phyloP scores from a whole-genome alignment of 106 monocot species.

The Acanthochlamys bracteata region DNA sequence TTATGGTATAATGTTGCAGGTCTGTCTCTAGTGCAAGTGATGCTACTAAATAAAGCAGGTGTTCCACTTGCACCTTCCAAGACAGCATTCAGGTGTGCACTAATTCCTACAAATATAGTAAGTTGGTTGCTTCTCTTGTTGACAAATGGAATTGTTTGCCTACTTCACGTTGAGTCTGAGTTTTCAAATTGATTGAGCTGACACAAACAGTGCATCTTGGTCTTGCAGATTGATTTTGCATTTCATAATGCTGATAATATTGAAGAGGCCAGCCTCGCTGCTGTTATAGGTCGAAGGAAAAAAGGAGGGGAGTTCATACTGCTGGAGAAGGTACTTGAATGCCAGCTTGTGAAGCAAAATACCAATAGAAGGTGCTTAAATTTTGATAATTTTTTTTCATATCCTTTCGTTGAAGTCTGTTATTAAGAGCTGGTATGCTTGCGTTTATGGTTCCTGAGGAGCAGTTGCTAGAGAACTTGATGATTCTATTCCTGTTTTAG shows the following conservation, averaged over 20 bases:
- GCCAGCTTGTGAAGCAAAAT: not conserved
- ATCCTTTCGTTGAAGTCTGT: constrained; percentile 27
- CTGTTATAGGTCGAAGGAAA: constrained; percentile 55
- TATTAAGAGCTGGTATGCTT: constrained; percentile 34
- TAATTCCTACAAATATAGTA: constrained; percentile 9
- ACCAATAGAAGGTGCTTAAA: not conserved
- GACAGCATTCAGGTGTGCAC: constrained; percentile 53
- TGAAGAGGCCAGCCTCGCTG: constrained; percentile 54
- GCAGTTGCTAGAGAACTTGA: constrained; percentile 34
- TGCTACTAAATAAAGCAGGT: constrained; percentile 56
- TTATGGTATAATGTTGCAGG: constrained; percentile 23
- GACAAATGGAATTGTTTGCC: too few species aligned
- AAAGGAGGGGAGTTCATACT: constrained; percentile 47
- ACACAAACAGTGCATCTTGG: not conserved
- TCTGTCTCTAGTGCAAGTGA: constrained; percentile 64
- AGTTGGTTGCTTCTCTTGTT: constrained; percentile 6
- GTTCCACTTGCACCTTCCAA: constrained; percentile 39
- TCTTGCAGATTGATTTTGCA: constrained; percentile 61
- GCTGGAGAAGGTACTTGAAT: constrained; percentile 46
- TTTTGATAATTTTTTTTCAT: not conserved
- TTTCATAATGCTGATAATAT: constrained; percentile 70
- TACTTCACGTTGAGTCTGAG: not conserved
- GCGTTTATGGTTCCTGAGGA: constrained; percentile 48
- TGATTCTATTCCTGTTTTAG: constrained; percentile 67
- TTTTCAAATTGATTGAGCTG: not conserved